Conservation (phyloP, 176 grass and related monocot genomes). For the Dactylis glomerata region DNA sequence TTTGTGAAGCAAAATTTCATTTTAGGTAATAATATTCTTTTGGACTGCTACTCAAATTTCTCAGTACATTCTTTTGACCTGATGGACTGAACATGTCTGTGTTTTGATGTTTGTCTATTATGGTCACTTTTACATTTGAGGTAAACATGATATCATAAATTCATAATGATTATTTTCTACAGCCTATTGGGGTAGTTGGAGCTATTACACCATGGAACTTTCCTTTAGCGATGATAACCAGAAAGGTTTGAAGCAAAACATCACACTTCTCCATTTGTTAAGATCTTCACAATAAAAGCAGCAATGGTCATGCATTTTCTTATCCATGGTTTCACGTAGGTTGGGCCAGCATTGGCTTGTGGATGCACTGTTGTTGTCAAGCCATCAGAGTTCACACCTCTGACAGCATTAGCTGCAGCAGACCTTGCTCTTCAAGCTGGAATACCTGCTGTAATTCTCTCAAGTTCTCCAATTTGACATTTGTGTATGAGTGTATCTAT, state of each 20-base stretch:
- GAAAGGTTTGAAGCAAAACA: slow-evolving; percentile 59
- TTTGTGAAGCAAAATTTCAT: neutral
- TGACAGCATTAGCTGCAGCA: slow-evolving; percentile 96
- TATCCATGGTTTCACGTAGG: slow-evolving; percentile 34
- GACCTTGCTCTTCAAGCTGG: slow-evolving; percentile 98
- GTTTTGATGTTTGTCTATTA: neutral
- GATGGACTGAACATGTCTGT: neutral
- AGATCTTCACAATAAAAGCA: neutral
- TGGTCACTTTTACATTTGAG: neutral
- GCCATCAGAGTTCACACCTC: slow-evolving; percentile 93
- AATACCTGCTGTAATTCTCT: slow-evolving; percentile 81
- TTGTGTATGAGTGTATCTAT: slow-evolving; percentile 15
- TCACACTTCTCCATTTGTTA: neutral
- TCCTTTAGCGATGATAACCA: slow-evolving; percentile 97
- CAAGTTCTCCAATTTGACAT: slow-evolving; percentile 11
- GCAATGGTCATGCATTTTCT: slow-evolving; percentile 19
- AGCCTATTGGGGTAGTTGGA: slow-evolving; percentile 99
- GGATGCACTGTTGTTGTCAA: slow-evolving; percentile 96
- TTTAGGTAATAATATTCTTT: neutral
- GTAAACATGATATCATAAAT: neutral
- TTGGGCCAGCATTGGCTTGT: slow-evolving; percentile 94
- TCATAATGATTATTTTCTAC: slow-evolving; percentile 10
- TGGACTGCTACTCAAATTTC: slow-evolving; percentile 8
- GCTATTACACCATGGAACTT: slow-evolving; percentile 99
- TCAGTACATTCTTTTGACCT: slow-evolving; percentile 26